Evolutionary conservation across 2,329 filamentous ascomycete genomes (phyloP).

Genomic region (Aspergillus alliaceus): DNA sequence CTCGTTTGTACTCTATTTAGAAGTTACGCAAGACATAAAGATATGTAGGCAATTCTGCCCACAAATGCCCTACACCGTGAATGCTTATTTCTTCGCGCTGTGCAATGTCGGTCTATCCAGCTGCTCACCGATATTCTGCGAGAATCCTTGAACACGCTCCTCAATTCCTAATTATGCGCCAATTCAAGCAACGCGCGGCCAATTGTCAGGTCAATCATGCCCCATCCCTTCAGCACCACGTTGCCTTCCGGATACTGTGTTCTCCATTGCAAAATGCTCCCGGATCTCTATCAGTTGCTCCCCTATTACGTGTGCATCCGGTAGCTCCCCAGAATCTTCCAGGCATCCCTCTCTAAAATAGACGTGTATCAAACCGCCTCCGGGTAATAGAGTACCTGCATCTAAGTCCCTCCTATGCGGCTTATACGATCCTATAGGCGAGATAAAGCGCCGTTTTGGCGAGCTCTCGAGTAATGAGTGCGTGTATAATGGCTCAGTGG

Average conservation of each 20-base stretch:
- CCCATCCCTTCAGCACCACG: conserved; percentile 53
- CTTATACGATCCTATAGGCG: conserved; percentile 55
- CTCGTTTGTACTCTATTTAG: no score
- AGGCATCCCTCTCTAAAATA: conserved; percentile 53
- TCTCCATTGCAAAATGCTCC: conserved; percentile 20
- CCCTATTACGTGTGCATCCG: conserved; percentile 37
- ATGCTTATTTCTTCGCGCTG: no score
- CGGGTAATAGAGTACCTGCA: conserved; percentile 46
- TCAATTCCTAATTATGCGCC: conserved; percentile 32
- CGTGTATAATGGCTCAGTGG: conserved; percentile 45
- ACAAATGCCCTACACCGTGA: no score
- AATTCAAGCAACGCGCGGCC: conserved; percentile 42
- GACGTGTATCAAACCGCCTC: conserved; percentile 68
- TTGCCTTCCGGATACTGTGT: conserved; percentile 32
- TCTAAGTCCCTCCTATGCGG: conserved; percentile 55
- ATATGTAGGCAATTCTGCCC: no score
- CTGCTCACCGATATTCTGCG: not conserved
- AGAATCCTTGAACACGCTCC: conserved; percentile 4
- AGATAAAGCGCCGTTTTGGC: conserved; percentile 45
- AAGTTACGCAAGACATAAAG: no score
- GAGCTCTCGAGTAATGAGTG: conserved; percentile 35
- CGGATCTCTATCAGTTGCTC: conserved; percentile 46
- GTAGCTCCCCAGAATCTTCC: conserved; percentile 48
- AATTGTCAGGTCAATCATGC: conserved; percentile 51
- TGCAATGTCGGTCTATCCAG: no score